These are phyloP conservation scores for Backusella tarrabulga DNA, from an alignment of 192 early-diverging fungal genomes.

Conservation along the genomic window DNA sequence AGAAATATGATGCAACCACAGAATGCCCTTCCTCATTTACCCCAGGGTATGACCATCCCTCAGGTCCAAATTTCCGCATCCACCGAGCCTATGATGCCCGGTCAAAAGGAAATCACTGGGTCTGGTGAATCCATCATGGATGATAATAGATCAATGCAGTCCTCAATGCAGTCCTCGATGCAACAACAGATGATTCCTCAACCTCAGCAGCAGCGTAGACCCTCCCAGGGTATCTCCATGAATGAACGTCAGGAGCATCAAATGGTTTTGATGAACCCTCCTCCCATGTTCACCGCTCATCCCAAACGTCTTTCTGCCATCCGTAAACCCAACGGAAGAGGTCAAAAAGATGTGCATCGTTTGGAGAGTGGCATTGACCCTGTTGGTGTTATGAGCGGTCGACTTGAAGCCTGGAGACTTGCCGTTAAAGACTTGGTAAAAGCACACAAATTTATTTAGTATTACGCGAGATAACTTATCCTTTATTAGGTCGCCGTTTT, in stretches of 20 bases:
- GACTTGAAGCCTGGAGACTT: slow-evolving; percentile 24
- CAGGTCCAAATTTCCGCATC: not conserved
- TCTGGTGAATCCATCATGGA: not conserved
- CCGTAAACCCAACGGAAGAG: not conserved
- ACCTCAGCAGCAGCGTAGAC: not conserved
- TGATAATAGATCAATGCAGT: not conserved
- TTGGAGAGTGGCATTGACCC: slow-evolving; percentile 30
- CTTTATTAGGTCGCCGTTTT: slow-evolving; percentile 11
- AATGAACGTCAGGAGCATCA: not conserved
- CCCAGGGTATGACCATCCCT: slow-evolving; percentile 7
- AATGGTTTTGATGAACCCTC: not conserved
- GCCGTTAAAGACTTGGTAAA: slow-evolving; percentile 30
- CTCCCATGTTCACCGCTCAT: slow-evolving; percentile 23
- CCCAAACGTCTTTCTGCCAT: not conserved
- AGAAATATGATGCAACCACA: not conserved
- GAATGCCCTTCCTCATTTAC: slow-evolving; percentile 18
- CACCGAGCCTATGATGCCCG: slow-evolving; percentile 11
- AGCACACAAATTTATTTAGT: too few relatives aligned
- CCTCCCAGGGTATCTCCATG: slow-evolving; percentile 5
- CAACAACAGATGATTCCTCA: not conserved
- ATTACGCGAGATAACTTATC: too few relatives aligned
- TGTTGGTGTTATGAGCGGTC: slow-evolving; percentile 8
- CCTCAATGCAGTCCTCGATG: not conserved
- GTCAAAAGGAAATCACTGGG: not conserved
- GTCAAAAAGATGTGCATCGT: slow-evolving; percentile 24